Percentiles rank a stretch among this genome's conserved stretches.
phyloP scores from a whole-genome alignment of 2,329 filamentous ascomycete species.

The Pseudonectria buxi region DNA sequence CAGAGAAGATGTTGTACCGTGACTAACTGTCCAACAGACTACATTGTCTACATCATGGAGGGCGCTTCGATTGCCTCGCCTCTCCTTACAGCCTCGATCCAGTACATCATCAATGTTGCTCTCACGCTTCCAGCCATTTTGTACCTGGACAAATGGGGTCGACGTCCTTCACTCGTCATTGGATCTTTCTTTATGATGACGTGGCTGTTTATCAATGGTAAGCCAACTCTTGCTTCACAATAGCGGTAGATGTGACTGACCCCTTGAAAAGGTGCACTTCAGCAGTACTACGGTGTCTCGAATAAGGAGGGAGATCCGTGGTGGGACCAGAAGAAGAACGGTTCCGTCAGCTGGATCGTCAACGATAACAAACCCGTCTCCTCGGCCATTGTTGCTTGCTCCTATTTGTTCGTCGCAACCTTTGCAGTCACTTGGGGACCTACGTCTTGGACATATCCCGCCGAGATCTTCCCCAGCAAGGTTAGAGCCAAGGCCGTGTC shows the following conservation, averaged over 20 bases:
- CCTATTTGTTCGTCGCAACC: constrained; percentile 52
- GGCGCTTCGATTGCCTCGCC: constrained; percentile 49
- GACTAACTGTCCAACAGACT: constrained; percentile 28
- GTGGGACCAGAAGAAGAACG: constrained; percentile 29
- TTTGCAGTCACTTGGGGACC: constrained; percentile 37
- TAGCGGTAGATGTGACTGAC: constrained; percentile 1
- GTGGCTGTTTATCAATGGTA: constrained; percentile 56
- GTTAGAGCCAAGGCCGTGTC: constrained; percentile 40
- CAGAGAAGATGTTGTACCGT: fast-evolving
- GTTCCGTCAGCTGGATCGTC: constrained; percentile 52
- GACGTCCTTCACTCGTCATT: constrained; percentile 48
- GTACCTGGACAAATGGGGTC: constrained; percentile 53
- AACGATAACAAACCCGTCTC: constrained; percentile 45
- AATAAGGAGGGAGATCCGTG: constrained; percentile 32
- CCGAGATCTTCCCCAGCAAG: constrained; percentile 38
- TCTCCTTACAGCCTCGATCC: constrained; percentile 53
- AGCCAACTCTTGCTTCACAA: background rate
- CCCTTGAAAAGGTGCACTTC: constrained; percentile 38
- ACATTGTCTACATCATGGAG: constrained; percentile 56
- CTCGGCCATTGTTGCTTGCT: constrained; percentile 55
- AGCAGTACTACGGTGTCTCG: constrained; percentile 51
- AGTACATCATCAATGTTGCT: constrained; percentile 57
- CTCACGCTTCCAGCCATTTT: constrained; percentile 54
- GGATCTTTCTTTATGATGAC: constrained; percentile 53
- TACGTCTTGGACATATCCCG: constrained; percentile 40